Evolutionary conservation across 129 eudicot genomes (phyloP).

Genomic region (Mikania micrantha): DNA sequence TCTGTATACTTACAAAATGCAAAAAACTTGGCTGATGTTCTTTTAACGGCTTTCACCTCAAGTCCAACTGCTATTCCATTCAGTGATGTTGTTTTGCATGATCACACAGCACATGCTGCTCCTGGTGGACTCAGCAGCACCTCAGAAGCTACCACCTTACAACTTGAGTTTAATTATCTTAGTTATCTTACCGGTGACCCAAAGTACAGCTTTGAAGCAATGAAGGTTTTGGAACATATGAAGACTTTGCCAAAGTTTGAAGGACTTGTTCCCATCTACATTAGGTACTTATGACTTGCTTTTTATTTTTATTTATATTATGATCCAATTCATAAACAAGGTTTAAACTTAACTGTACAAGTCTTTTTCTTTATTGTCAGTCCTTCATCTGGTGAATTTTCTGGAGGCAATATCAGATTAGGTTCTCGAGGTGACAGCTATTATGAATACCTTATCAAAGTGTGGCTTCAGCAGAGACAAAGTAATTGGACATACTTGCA

Average conservation of each 20-base stretch:
- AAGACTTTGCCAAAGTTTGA: constrained; percentile 79
- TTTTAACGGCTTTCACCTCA: constrained; percentile 72
- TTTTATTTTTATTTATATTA: not conserved
- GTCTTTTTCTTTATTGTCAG: constrained; percentile 39
- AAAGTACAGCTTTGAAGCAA: constrained; percentile 67
- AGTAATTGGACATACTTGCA: constrained; percentile 60
- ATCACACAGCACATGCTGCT: constrained; percentile 70
- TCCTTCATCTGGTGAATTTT: constrained; percentile 82
- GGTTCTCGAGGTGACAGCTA: constrained; percentile 99
- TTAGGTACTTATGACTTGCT: constrained; percentile 44
- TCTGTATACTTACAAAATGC: constrained; percentile 74
- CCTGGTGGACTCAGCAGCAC: constrained; percentile 97
- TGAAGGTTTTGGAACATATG: constrained; percentile 92
- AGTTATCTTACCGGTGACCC: constrained; percentile 79
- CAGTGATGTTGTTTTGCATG: constrained; percentile 84
- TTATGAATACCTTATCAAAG: constrained; percentile 92
- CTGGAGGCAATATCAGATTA: constrained; percentile 79
- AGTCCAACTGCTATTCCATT: constrained; percentile 87
- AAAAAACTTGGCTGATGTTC: constrained; percentile 71
- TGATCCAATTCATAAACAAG: not conserved
- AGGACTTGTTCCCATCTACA: constrained; percentile 92
- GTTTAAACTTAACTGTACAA: not conserved
- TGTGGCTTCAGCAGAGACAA: constrained; percentile 84
- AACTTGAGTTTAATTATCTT: constrained; percentile 90
- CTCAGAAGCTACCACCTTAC: constrained; percentile 87